Percentiles rank a stretch among this genome's conserved stretches.
These are phyloP conservation scores for Dinochytrium kinnereticum DNA, from an alignment of 371 early-diverging fungal species.

Conservation along the genomic window DNA sequence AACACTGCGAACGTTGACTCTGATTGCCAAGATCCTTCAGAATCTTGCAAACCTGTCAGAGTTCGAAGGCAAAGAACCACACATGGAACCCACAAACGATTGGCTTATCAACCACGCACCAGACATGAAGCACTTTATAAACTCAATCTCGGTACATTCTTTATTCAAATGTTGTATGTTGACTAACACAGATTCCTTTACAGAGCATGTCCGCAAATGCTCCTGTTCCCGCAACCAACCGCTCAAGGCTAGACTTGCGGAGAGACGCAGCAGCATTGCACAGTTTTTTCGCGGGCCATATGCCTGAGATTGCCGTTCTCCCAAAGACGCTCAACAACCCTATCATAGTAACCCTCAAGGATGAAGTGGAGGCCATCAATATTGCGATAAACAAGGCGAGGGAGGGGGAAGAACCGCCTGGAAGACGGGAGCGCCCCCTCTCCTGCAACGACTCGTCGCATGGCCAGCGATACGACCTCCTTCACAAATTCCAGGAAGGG, in stretches of 20 bases:
- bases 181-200: background rate
- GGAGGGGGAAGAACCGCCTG: background rate
- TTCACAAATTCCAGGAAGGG: background rate
- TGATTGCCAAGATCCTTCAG: constrained; percentile 83
- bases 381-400: background rate
- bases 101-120: constrained; percentile 34
- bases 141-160: constrained; percentile 32
- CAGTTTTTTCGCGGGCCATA: background rate
- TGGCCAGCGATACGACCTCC: too few species aligned
- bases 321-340: background rate
- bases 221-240: background rate
- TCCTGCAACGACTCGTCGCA: too few species aligned
- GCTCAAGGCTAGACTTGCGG: constrained; percentile 16
- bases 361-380: background rate
- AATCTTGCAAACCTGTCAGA: constrained; percentile 76
- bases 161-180: background rate
- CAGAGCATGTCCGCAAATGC: constrained; percentile 3
- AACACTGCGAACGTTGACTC: constrained; percentile 71
- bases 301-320: constrained; percentile 4
- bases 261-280: constrained; percentile 23
- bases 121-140: constrained; percentile 38
- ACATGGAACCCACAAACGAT: constrained; percentile 61
- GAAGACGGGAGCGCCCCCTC: background rate
- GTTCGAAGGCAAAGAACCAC: constrained; percentile 79
- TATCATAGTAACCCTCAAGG: background rate